Conservation (phyloP, 1,284 basidiomycete species). For the Trametes polyzona region DNA sequence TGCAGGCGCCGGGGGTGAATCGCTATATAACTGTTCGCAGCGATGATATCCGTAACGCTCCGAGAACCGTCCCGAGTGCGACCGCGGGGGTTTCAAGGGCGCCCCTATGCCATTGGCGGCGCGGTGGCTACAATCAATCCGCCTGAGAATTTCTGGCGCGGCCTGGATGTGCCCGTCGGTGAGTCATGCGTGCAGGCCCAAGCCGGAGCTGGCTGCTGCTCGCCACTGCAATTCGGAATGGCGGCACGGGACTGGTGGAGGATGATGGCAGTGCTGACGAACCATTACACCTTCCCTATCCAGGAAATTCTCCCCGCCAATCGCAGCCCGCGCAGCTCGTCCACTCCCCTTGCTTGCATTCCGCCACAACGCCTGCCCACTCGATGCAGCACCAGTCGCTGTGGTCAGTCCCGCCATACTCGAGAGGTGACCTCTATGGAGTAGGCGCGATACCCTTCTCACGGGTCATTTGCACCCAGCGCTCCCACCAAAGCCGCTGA, state of each 20-base stretch:
- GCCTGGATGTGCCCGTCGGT: not conserved
- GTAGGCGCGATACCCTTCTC: not conserved
- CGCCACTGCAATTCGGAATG: not conserved
- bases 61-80: constrained; percentile 27
- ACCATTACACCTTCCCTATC: constrained; percentile 8
- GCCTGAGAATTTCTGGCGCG: not conserved
- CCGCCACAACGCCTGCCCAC: not conserved
- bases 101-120: not conserved
- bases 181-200: not conserved
- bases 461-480: not conserved
- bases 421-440: too few species aligned
- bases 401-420: too few species aligned
- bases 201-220: not conserved
- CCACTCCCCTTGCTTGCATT: not conserved
- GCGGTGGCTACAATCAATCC: not conserved
- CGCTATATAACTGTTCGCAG: constrained; percentile 23
- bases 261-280: constrained; percentile 1
- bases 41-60: constrained; percentile 27
- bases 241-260: not conserved
- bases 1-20: not conserved
- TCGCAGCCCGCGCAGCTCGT: not conserved
- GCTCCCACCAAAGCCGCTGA: constrained; percentile 3
- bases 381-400: not conserved
- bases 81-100: constrained; percentile 16
- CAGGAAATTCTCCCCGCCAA: not conserved